These are phyloP conservation scores for Russula sp. DNA, from an alignment of 768 basidiomycete genomes.

Conservation along the genomic window DNA sequence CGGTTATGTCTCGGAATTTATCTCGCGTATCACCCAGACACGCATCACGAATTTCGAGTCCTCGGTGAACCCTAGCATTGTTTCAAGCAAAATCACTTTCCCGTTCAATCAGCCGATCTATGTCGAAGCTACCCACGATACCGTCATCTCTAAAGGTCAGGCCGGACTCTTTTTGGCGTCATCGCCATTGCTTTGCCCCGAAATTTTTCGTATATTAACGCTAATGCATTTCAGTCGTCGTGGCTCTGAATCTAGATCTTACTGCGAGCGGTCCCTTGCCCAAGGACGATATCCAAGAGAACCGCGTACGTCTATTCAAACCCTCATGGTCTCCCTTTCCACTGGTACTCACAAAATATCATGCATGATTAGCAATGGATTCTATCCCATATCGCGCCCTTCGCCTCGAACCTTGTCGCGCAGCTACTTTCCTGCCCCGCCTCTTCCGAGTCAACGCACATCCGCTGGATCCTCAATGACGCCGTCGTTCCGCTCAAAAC, in stretches of 20 bases:
- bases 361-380: conserved; percentile 28
- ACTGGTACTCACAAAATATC: too few relatives aligned
- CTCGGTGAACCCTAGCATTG: conserved; percentile 40
- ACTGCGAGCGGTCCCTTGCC: conserved; percentile 37
- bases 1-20: conserved; percentile 38
- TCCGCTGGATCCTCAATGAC: conserved; percentile 44
- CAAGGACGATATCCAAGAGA: conserved; percentile 30
- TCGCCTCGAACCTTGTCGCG: conserved; percentile 41
- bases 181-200: neutral
- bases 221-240: conserved; percentile 26
- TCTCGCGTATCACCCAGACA: conserved; percentile 36
- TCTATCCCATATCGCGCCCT: conserved; percentile 38
- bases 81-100: conserved; percentile 33
- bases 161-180: too few relatives aligned
- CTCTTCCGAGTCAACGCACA: conserved; percentile 25
- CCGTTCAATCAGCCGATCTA: conserved; percentile 35
- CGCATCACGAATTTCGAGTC: conserved; percentile 35
- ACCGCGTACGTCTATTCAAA: conserved; percentile 24
- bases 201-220: neutral
- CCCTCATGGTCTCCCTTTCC: neutral
- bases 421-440: conserved; percentile 39
- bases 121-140: conserved; percentile 42
- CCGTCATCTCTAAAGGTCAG: conserved; percentile 35
- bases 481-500: conserved; percentile 41
- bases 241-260: conserved; percentile 40